Evolutionary conservation across 805 yeast species (phyloP), one percentile per base, ranked within the genome.

Genomic region (Ogataea ganodermae): DNA sequence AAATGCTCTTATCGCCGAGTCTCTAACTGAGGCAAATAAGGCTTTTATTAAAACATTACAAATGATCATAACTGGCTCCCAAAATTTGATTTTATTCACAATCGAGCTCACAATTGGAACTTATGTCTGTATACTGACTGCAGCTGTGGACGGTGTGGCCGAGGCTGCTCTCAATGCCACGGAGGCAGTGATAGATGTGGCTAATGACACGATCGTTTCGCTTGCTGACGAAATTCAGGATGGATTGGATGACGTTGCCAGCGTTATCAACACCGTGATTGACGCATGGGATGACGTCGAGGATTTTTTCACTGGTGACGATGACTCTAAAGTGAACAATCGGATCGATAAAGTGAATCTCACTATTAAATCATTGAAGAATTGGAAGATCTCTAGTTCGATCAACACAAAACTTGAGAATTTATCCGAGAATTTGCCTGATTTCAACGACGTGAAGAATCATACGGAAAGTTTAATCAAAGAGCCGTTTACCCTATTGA

Each of bases 21-120:
- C 78, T 0, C 59, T 87, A 31, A 71, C 75, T 12, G 73, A 75
- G 32, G 60, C 83, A 0, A 74, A 82, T 28, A 64, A 71, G 8
- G 80, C 74, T 0, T 67, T 81, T 8, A 57, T 76, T 23, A 62
- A 70, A 2, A 53, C 76, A 0, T 45, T 87, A 9, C 58, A 72
- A 1, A 48, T 81, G 40, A 57, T 80, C 9, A 60, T 88, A 0
- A 76, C 80, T 0, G 84, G 81, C 0, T 68, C 83, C 6, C 84
- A 86, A 55, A 72, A 75, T 35, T 52, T 90, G 33, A 61, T 88
- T 0, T 60, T 80, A 3, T 88, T 92, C 60, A 69, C 80, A 6
- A 68, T 92, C 7, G 89, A 90, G 26, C 57, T 92, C 53, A 78
- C 86, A 40, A 65, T 90, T 2, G 98, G 97, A 0, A 94, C 98